phyloP scores from a whole-genome alignment of 1,284 basidiomycete genomes.

The Ganoderma multipileum region DNA sequence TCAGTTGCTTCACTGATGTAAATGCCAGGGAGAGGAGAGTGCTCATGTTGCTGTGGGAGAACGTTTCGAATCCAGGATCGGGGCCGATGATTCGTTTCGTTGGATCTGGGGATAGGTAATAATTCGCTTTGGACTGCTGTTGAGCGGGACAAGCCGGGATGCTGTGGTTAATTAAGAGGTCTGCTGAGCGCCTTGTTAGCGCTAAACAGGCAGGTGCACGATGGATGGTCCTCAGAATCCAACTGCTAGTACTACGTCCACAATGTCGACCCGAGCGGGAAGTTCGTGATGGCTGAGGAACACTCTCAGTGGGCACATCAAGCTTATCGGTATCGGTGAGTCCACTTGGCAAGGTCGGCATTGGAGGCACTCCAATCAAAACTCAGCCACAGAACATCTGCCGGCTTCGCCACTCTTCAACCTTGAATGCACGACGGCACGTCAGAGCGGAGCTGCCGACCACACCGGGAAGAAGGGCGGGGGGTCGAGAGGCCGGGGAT shows the following conservation, averaged over 20 bases:
- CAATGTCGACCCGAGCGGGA: no score
- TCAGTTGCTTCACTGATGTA: not conserved
- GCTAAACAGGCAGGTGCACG: not conserved
- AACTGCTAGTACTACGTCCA: no score
- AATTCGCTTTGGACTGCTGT: not conserved
- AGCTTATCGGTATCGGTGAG: not conserved
- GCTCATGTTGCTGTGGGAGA: not conserved
- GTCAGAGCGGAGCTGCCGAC: not conserved
- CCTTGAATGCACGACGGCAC: not conserved
- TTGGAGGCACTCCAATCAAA: not conserved
- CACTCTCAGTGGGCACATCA: not conserved
- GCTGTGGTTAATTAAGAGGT: constrained; percentile 4
- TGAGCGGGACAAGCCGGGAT: not conserved
- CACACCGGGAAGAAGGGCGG: not conserved
- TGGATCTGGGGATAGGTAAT: not conserved
- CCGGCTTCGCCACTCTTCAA: not conserved
- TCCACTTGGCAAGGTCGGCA: not conserved
- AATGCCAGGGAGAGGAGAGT: not conserved
- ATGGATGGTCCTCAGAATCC: not conserved
- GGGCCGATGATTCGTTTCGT: not conserved
- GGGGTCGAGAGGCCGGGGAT: not conserved
- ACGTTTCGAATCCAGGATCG: not conserved
- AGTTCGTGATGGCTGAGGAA: not conserved
- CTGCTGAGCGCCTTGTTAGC: not conserved
- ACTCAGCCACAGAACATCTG: not conserved